Base-by-base conservation (phyloP, 176 grass and related monocot species). In the Oryza punctata region DNA sequence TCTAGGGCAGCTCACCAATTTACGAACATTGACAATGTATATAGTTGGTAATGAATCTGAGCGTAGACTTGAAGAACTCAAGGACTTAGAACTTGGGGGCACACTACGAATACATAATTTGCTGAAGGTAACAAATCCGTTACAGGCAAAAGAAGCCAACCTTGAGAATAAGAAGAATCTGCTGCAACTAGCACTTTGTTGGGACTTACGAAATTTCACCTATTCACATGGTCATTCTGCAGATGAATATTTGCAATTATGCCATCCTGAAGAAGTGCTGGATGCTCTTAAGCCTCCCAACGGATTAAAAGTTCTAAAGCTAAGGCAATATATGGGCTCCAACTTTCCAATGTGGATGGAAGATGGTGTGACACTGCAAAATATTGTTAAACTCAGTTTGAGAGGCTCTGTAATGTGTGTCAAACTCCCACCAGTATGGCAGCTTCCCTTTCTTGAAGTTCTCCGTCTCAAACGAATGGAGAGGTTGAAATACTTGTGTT, bases 71-170 rank as follows among this genome's bases (percentile, higher is more conserved):
- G 35, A 63, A 5, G 54, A 60, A n/a, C 16, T 77, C 1, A 77
- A 41, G 10, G 14, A 63, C 18, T 63, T 77, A 38, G 25, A 77
- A 16, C 54, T 77, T 24, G 30, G 10, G 10, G 75, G 75, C 75
- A 37, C 38, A 54, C 32, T 63, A 35, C 10, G 38, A 8, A 33
- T 75, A 75, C 57, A 54, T 59, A 18, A 75, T 59, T 33, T 75
- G 72, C 33, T 57, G 18, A 57, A 70, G 4, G 27, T 75, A 54
- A 75, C 29, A 35, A n/a, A 59, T 35, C 28, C 49, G 2, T 57
- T 30, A 57, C 28, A 75, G 2, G 73, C 49, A 35, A 75, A 35
- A 59, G 47, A 75, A 59, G 73, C 73, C 30, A n/a, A 75, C 10
- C 47, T 75, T 54, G 16, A 59, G 46, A 1, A 2, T 59, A 75